Conservation (phyloP, 768 basidiomycete species). For the Pisolithus microcarpus region DNA sequence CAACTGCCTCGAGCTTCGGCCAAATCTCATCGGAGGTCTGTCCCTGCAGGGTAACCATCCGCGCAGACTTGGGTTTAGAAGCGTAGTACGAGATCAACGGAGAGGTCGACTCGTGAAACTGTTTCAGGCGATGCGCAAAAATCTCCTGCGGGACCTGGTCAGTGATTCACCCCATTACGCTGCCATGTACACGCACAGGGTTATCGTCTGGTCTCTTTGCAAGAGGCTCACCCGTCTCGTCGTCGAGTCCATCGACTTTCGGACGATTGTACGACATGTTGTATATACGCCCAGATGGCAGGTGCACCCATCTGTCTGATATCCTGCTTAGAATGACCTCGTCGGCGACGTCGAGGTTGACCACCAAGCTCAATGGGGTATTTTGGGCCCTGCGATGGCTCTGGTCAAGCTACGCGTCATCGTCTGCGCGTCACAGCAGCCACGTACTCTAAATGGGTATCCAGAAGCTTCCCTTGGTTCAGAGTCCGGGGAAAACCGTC, state of each 20-base stretch:
- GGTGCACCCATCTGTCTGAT: conserved; percentile 85
- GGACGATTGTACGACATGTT: conserved; percentile 86
- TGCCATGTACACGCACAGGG: conserved; percentile 50
- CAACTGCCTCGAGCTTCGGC: conserved; percentile 65
- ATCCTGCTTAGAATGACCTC: conserved; percentile 79
- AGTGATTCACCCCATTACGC: background rate
- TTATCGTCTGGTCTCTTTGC: conserved; percentile 86
- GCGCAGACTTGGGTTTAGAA: conserved; percentile 33
- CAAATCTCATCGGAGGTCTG: conserved; percentile 85
- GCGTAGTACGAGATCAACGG: conserved; percentile 74
- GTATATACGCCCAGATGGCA: conserved; percentile 84
- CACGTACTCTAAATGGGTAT: conserved; percentile 63
- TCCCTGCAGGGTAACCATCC: conserved; percentile 56
- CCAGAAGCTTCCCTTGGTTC: conserved; percentile 73
- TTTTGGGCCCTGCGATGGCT: conserved; percentile 42
- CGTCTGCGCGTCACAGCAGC: background rate
- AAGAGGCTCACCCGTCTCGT: conserved; percentile 82
- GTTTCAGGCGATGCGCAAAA: conserved; percentile 65
- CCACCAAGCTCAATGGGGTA: conserved; percentile 68
- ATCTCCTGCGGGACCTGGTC: conserved; percentile 45
- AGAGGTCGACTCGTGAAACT: conserved; percentile 75
- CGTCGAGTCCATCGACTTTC: conserved; percentile 71
- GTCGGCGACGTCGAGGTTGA: conserved; percentile 86
- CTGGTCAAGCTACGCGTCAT: background rate
- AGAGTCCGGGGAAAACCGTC: conserved; percentile 90